Evolutionary conservation across 345 rosid genomes (phyloP), one percentile per base, ranked within the genome.

Genomic region (Euphorbia peplus): DNA sequence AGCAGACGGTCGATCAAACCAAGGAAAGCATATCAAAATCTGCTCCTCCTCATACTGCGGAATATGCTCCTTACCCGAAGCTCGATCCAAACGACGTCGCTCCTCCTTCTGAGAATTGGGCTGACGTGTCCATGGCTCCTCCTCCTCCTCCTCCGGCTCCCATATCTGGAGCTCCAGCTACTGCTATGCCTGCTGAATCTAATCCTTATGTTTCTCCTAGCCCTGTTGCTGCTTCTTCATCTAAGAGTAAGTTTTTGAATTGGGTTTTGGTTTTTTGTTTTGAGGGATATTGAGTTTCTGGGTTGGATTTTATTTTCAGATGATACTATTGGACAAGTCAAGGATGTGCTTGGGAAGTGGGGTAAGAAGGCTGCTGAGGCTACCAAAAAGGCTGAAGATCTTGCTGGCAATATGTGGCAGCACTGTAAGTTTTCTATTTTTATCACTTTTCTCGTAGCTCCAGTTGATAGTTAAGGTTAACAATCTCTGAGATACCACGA

Each of bases 351-450:
- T 1, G 92, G 92, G n/a, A 88, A 76, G 73, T 95, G 90, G 90
- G 93, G 93, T 46, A 92, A 95, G 78, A 92, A 81, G 87, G 97
- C 93, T 0, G 85, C 88, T 0, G 99, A 90, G n/a, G 92, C 92
- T 18, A 82, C 97, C 21, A 92, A 92, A 85, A 95, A 83, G 76
- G 96, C 92, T 0, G 91, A 88, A 80, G 99, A 90, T 81, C 91
- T 93, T 75, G 93, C 97, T 66, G 97, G 92, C 55, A 87, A 89
- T 71, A 75, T 88, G 83, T 90, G 96, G 96, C 96, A 93, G 54
- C 96, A 90, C 81, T 62, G 97, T 93, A 75, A 78, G 79, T 58
- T 51, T 42, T n/a, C 32, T 41, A n/a, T n/a, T n/a, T n/a, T n/a
- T n/a, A n/a, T n/a, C n/a, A n/a, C n/a, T n/a, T n/a, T n/a, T n/a